Conservation (phyloP, 352 stramenopile genomes). For the Pythium pectinolyticum region DNA sequence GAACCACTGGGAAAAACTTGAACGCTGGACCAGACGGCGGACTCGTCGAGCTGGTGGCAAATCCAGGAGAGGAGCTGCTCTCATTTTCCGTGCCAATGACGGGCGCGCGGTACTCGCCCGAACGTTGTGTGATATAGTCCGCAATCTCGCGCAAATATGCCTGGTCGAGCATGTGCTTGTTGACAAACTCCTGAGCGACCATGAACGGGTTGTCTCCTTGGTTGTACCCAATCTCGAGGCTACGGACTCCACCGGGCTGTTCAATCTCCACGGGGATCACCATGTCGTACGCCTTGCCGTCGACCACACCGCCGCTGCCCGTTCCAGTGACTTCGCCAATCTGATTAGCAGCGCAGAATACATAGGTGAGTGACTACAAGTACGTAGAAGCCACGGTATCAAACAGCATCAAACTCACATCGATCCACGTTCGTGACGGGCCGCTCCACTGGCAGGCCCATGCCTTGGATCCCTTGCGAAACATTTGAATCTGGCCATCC, state of each 20-base stretch:
- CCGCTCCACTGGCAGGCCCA: constrained; percentile 95
- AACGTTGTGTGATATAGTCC: constrained; percentile 95
- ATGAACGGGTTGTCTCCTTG: constrained; percentile 97
- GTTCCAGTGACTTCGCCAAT: constrained; percentile 88
- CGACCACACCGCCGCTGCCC: constrained; percentile 82
- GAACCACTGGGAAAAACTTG: constrained; percentile 71
- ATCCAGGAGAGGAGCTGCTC: constrained; percentile 14
- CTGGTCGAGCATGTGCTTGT: constrained; percentile 95
- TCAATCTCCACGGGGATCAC: constrained; percentile 98
- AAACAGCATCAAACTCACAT: constrained; percentile 65
- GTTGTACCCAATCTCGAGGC: constrained; percentile 97
- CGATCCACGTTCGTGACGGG: constrained; percentile 92
- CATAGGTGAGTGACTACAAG: too few relatives aligned
- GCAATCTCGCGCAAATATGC: constrained; percentile 93
- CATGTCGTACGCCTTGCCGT: constrained; percentile 94
- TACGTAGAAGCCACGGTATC: neutral
- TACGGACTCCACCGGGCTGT: constrained; percentile 87
- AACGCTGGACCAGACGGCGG: constrained; percentile 28
- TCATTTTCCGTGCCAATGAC: constrained; percentile 48
- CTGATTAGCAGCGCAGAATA: too few relatives aligned
- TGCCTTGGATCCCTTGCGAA: constrained; percentile 91
- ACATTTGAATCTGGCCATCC: constrained; percentile 96
- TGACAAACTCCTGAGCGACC: constrained; percentile 95
- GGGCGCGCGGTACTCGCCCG: constrained; percentile 75
- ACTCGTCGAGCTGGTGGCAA: constrained; percentile 3